Evolutionary conservation across 257 asterid species (phyloP).

Genomic region (Salvia miltiorrhiza): DNA sequence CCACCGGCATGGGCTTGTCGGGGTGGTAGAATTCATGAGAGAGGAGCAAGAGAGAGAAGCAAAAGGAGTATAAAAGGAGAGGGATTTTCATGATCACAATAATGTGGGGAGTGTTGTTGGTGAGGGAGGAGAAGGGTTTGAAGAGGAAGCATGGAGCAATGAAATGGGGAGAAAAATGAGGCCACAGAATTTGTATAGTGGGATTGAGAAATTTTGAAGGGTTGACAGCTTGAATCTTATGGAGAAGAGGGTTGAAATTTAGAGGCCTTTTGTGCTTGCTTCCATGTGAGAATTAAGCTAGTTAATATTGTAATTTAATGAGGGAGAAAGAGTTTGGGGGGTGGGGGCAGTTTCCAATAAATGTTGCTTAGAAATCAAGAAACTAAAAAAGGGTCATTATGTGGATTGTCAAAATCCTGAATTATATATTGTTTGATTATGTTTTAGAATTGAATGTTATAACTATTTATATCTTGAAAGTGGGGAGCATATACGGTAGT

Average conservation of each 20-base stretch:
- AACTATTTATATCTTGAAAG: constrained; percentile 27
- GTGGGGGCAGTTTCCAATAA: constrained; percentile 48
- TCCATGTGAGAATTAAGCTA: constrained; percentile 57
- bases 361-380: constrained; percentile 85
- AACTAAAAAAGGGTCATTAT: constrained; percentile 48
- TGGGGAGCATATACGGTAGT: constrained; percentile 18
- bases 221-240: constrained; percentile 44
- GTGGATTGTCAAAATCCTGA: constrained; percentile 54
- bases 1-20: constrained; percentile 1
- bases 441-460: constrained; percentile 7
- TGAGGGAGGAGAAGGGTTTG: constrained; percentile 37
- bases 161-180: constrained; percentile 29
- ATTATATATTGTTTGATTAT: constrained; percentile 39
- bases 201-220: constrained; percentile 50
- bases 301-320: constrained; percentile 36
- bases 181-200: constrained; percentile 18
- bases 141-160: constrained; percentile 70
- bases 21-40: constrained; percentile 37
- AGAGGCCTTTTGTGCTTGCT: constrained; percentile 37
- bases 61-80: constrained; percentile 32
- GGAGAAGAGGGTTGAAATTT: constrained; percentile 39
- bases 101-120: constrained; percentile 30
- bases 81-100: constrained; percentile 38
- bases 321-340: not conserved
- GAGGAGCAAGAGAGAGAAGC: constrained; percentile 38